A percentile compares a stretch with the other conserved stretches of the same genome.
These are phyloP conservation scores for Casuarina equisetifolia DNA, from an alignment of 306 rosid genomes.

Conservation along the genomic window DNA sequence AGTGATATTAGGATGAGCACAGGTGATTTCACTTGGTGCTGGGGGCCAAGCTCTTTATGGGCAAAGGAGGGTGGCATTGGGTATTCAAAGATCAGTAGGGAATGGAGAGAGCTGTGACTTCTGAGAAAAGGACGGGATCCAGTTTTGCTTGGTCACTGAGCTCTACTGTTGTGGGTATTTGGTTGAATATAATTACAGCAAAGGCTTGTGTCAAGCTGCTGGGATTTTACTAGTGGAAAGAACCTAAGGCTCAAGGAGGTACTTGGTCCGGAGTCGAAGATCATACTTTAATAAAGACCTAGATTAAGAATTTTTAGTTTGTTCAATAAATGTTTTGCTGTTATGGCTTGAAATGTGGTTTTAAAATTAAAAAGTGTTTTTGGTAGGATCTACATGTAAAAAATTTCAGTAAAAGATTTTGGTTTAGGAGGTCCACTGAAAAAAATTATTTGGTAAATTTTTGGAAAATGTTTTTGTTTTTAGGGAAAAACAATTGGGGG, in stretches of 20 bases:
- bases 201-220: neutral
- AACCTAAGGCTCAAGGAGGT: neutral
- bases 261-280: neutral
- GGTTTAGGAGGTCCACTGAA: no score
- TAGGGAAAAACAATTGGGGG: no score
- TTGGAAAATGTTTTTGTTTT: no score
- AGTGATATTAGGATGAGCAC: neutral
- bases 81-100: neutral
- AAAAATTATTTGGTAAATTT: no score
- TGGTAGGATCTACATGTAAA: no score
- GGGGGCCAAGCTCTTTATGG: neutral
- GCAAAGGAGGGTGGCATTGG: neutral
- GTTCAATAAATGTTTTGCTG: no score
- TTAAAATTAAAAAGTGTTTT: no score
- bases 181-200: neutral
- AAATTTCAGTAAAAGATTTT: no score
- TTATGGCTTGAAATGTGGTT: no score
- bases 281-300: neutral
- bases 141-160: neutral
- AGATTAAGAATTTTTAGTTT: no score
- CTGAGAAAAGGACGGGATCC: neutral
- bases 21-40: neutral
- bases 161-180: neutral
- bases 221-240: neutral
- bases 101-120: neutral